Conservation (phyloP, 768 basidiomycete genomes). For the Collybiopsis confluens region DNA sequence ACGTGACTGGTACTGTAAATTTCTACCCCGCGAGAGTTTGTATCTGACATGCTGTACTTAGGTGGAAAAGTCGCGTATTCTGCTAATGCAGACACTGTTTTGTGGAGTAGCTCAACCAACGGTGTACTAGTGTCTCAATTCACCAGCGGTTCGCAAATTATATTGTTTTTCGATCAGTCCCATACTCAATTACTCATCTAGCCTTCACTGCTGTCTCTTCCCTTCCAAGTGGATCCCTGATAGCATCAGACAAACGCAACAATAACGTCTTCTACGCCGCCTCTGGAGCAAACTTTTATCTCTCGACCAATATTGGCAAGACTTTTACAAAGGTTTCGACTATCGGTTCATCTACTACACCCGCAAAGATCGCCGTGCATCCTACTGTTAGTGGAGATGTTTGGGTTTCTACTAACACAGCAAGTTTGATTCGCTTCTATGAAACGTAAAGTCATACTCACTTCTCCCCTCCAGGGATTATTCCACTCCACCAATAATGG, state of each 20-base stretch:
- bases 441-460: neutral
- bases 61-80: conserved; percentile 34
- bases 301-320: conserved; percentile 54
- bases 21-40: no score
- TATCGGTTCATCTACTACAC: conserved; percentile 44
- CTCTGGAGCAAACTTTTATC: conserved; percentile 49
- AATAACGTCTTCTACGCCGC: conserved; percentile 59
- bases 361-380: conserved; percentile 51
- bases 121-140: conserved; percentile 52
- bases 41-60: neutral
- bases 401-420: conserved; percentile 57
- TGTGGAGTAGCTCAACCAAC: conserved; percentile 48
- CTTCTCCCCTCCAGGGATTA: conserved; percentile 21
- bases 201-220: conserved; percentile 46
- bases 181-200: neutral
- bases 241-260: conserved; percentile 61
- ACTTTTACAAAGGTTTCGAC: conserved; percentile 41
- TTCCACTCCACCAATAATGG: conserved; percentile 35
- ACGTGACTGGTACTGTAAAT: conserved; percentile 23
- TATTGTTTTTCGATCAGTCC: neutral
- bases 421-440: neutral
- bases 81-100: conserved; percentile 51
- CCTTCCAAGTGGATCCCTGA: conserved; percentile 48
- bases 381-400: conserved; percentile 53
- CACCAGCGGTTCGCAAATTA: conserved; percentile 20